These are phyloP conservation scores for Chaetomium tenue DNA, from an alignment of 495 filamentous ascomycete genomes.

Conservation along the genomic window DNA sequence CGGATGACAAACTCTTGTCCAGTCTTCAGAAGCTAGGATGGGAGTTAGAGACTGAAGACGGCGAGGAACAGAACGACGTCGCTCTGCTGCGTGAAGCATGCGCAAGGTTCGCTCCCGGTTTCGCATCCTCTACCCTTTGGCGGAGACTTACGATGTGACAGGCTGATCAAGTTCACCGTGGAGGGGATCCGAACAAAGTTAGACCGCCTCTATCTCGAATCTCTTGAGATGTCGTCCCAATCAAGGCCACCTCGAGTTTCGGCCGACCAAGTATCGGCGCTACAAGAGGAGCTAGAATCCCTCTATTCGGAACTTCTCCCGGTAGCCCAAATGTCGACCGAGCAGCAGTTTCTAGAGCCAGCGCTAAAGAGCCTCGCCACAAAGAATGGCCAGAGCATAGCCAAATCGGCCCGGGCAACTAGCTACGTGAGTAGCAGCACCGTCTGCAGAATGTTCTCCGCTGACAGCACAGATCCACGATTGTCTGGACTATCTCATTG, in stretches of 20 bases:
- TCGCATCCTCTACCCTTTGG: not conserved
- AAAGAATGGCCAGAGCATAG: conserved; percentile 38
- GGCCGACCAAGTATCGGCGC: conserved; percentile 37
- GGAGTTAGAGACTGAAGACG: conserved; percentile 45
- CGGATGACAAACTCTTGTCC: conserved; percentile 49
- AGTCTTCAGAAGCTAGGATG: conserved; percentile 51
- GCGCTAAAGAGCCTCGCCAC: conserved; percentile 47
- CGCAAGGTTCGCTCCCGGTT: conserved; percentile 31
- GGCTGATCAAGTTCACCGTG: conserved; percentile 50
- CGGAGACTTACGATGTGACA: conserved; percentile 26
- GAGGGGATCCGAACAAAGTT: conserved; percentile 47
- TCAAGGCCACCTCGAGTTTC: conserved; percentile 26
- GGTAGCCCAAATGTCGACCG: conserved; percentile 60
- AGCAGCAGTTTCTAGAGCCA: conserved; percentile 59
- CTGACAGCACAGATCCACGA: conserved; percentile 36
- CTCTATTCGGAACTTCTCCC: conserved; percentile 62
- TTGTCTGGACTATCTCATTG: conserved; percentile 41
- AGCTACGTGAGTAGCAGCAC: conserved; percentile 38
- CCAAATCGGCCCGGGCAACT: conserved; percentile 39
- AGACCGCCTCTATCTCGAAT: conserved; percentile 49
- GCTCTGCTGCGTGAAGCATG: conserved; percentile 45
- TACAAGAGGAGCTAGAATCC: conserved; percentile 61
- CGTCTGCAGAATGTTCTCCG: not conserved
- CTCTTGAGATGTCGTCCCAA: conserved; percentile 31
- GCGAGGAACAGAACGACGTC: conserved; percentile 39